These are phyloP conservation scores for Rhodomyrtus psidioides DNA, from an alignment of 441 rosid genomes.

Conservation along the genomic window DNA sequence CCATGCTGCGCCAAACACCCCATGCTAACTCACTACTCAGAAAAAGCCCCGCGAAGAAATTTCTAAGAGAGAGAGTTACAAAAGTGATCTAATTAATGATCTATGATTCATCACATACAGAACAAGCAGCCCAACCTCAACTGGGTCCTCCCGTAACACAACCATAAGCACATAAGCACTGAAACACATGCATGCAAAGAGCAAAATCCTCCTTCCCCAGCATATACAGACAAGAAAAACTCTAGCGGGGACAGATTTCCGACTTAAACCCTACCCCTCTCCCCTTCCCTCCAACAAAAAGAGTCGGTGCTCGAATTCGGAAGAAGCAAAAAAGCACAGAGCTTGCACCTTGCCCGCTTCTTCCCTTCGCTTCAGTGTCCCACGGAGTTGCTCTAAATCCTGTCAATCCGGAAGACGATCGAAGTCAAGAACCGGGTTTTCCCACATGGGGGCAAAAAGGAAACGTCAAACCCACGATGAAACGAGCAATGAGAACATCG, in stretches of 20 bases:
- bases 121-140: neutral
- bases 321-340: neutral
- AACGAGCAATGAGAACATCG: neutral
- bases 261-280: neutral
- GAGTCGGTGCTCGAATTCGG: neutral
- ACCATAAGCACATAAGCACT: neutral
- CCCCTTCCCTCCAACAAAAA: neutral
- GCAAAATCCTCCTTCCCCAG: neutral
- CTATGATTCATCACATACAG: neutral
- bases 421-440: neutral
- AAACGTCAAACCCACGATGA: neutral
- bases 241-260: neutral
- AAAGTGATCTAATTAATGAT: neutral
- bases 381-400: neutral
- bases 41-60: neutral
- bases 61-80: neutral
- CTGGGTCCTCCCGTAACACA: neutral
- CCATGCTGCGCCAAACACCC: neutral
- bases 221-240: too few relatives aligned
- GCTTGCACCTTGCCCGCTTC: neutral
- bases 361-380: neutral
- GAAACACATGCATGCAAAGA: neutral
- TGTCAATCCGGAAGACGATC: neutral
- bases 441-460: neutral
- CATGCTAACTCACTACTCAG: neutral